Base-by-base conservation (phyloP, 2,329 filamentous ascomycete genomes). In the Septoria linicola region DNA sequence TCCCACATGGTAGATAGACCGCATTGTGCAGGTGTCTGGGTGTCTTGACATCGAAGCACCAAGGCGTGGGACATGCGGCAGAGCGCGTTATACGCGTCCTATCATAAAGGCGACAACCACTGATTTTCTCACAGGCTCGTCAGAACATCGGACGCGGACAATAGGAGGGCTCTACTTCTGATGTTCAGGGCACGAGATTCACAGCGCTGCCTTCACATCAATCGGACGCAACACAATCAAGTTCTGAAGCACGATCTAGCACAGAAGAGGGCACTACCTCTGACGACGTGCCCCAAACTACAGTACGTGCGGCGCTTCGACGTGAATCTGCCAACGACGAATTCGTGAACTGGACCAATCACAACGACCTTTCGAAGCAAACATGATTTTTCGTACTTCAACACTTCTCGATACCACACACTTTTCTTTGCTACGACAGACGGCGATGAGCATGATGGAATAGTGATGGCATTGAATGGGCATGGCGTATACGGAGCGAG, bases 131-230 rank as follows among this genome's bases (percentile, higher is more conserved):
- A 20, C 43, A 63, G 61, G 61, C 61, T 37, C 56, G 59, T 53
- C 61, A 63, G 42, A 63, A 63, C 23, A 58, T 62, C 30, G 59
- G 56, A 37, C 51, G 61, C 30, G 59, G 59, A 44, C 59, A 60
- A 47, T 59, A 49, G 45, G 30, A 41, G 30, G 45, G 25, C 20
- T 36, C 30, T 16, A 25, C 8, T 21, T 10, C 13, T 4, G 16
- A 21, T 20, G 45, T 27, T 8, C 16, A 35, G 13, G 31, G 30
- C 32, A 27, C 43, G n/a, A 23, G 19, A n/a, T 46, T 37, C 43
- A 11, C 31, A 23, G 14, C 43, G 20, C 19, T 36, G 8, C 34
- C 43, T 32, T 30, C 14, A 8, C 19, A 14, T 14, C 40, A 23
- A 42, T 3, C 25, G 8, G 14, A 19, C 14, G 21, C 17, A 25